Evolutionary conservation across 495 filamentous ascomycete species (phyloP), one percentile per base, ranked within the genome.

Genomic region (Articulospora tetracladia): DNA sequence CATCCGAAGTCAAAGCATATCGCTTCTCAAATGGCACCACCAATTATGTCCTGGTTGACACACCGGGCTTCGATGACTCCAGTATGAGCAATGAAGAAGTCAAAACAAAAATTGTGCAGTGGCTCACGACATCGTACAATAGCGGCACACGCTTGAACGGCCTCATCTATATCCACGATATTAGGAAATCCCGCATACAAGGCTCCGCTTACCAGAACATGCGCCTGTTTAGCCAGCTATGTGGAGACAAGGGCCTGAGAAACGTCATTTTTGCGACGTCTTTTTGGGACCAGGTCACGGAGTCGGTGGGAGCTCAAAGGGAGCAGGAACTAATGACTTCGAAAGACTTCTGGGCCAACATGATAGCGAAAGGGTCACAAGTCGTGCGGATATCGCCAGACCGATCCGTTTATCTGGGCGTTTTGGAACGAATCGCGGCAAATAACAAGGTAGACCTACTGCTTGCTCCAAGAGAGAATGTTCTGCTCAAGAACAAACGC

Each of bases 61-160:
- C 76, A 0, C 76, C 76, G 4, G 76, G 76, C 0, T 79, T 79
- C 53, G 68, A 77, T 49, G 73, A 78, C 52, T 73, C 72, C 0
- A 39, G 61, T 7, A 53, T 60, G 8, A 58, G 28, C 3, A 74
- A 78, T 41, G 61, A 70, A 0, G 71, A 75, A 10, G 62, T 78
- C 22, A 55, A 76, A 1, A 49, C 49, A 12, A 65, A 74, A 15
- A 69, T 80, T 41, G 66, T 66, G 6, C 2, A 3, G 25, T 76
- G 56, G 46, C 58, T 75, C 10, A 28, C 32, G 1, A 7, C 46
- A 6, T 24, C 61, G 1, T 74, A 70, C 53, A 1, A 1, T 12
- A 26, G 41, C 3, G 49, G 64, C 11, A 62, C 63, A 12, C 27
- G 48, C 27, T 55, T 72, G 12, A 51, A 48, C 23, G 73, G 73